Evolutionary conservation across 192 early-diverging fungal species (phyloP).

Genomic region (Gonapodya sp.): DNA sequence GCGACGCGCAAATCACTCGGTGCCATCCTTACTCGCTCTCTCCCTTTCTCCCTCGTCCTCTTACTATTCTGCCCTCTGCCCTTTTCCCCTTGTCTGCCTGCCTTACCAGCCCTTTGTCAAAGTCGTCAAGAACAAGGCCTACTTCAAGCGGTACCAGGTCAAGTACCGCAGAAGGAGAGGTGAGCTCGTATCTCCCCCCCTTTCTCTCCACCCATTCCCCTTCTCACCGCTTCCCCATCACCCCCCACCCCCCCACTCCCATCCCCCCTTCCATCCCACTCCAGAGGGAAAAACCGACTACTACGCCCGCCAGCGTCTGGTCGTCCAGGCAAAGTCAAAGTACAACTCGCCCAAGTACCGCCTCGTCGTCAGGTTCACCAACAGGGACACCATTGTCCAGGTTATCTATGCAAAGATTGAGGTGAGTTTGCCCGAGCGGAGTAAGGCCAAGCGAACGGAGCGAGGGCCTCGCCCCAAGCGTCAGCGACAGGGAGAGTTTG

Average conservation of each 20-base stretch:
- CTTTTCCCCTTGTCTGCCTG: neutral
- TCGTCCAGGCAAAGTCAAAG: slow-evolving; percentile 99
- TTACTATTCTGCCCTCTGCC: neutral
- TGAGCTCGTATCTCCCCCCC: no score
- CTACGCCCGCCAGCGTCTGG: slow-evolving; percentile 97
- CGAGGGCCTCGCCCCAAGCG: no score
- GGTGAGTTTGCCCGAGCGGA: neutral
- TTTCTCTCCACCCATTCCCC: no score
- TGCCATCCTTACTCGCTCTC: no score
- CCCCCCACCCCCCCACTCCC: no score
- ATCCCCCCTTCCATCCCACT: neutral
- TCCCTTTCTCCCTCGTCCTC: no score
- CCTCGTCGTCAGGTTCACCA: slow-evolving; percentile 98
- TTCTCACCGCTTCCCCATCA: no score
- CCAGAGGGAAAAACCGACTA: slow-evolving; percentile 99
- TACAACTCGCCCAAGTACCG: slow-evolving; percentile 99
- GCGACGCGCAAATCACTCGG: no score
- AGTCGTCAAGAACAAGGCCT: slow-evolving; percentile 95
- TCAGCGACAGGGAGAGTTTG: no score
- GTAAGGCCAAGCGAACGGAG: no score
- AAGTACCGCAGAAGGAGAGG: slow-evolving; percentile 98
- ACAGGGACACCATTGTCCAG: slow-evolving; percentile 94
- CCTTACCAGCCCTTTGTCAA: slow-evolving; percentile 44
- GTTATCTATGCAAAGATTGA: slow-evolving; percentile 93
- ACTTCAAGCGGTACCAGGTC: slow-evolving; percentile 99